A percentile compares a stretch with the other conserved stretches of the same genome.
phyloP scores from a whole-genome alignment of 306 rosid genomes.

The Datisca glomerata region DNA sequence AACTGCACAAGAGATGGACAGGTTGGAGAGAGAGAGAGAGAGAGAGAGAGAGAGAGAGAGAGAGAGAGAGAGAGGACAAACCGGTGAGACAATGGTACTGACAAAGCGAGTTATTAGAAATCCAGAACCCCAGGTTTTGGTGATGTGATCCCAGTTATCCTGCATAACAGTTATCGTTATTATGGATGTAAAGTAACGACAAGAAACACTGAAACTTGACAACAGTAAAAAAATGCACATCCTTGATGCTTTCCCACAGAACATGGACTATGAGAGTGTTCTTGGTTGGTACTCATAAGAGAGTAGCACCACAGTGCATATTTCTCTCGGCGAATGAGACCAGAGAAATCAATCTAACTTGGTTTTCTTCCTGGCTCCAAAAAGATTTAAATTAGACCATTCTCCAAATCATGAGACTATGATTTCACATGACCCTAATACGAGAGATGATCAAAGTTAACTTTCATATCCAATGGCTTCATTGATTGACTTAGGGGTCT shows the following conservation, averaged over 20 bases:
- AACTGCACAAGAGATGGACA: conserved; percentile 50
- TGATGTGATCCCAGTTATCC: conserved; percentile 61
- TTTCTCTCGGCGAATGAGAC: no score
- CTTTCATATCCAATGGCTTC: no score
- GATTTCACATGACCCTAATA: no score
- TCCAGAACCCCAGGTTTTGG: conserved; percentile 63
- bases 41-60: conserved; percentile 10
- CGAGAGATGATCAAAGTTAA: no score
- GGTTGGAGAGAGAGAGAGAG: conserved; percentile 4
- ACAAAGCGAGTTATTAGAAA: conserved; percentile 62
- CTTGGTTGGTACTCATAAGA: no score
- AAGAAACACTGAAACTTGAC: no score
- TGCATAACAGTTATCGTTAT: conserved; percentile 16
- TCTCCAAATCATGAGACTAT: background rate
- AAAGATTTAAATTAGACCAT: background rate
- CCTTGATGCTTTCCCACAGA: no score
- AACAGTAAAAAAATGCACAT: no score
- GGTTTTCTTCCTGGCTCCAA: no score
- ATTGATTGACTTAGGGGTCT: no score
- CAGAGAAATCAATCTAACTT: no score
- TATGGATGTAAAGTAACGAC: background rate
- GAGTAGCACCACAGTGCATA: no score
- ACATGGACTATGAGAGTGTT: background rate
- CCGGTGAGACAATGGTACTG: conserved; percentile 64
- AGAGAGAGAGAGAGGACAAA: conserved; percentile 25